These are phyloP conservation scores for Ceriops zippeliana DNA, from an alignment of 345 rosid genomes.

Conservation along the genomic window DNA sequence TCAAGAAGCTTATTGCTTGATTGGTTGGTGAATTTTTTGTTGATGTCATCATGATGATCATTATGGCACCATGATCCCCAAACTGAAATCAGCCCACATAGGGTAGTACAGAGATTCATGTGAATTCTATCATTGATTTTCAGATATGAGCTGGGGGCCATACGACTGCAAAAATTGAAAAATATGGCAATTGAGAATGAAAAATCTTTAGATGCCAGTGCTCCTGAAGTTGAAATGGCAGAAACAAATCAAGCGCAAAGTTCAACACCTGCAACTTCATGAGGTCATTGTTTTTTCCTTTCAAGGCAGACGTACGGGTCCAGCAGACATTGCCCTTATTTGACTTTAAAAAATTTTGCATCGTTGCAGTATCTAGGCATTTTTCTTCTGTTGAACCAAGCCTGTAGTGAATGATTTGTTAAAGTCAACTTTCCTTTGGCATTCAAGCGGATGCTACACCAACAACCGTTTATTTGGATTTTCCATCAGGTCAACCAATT, in stretches of 20 bases:
- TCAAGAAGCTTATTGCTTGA: not conserved
- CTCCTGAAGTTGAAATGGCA: slow-evolving; percentile 60
- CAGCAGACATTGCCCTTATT: slow-evolving; percentile 13
- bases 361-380: not conserved
- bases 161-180: slow-evolving; percentile 39
- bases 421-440: too few species aligned
- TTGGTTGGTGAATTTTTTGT: not conserved
- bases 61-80: too few species aligned
- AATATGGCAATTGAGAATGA: slow-evolving; percentile 30
- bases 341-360: not conserved
- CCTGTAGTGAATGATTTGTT: too few species aligned
- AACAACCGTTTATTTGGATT: not conserved
- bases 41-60: too few species aligned
- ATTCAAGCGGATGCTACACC: too few species aligned
- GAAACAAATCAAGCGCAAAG: slow-evolving; percentile 35
- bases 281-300: slow-evolving; percentile 10
- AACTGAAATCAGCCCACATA: not conserved
- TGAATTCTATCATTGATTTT: not conserved
- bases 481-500: slow-evolving; percentile 2
- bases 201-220: slow-evolving; percentile 22
- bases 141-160: slow-evolving; percentile 56
- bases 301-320: not conserved
- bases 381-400: too few species aligned
- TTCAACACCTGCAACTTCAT: slow-evolving; percentile 31
- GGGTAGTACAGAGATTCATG: not conserved